Conservation (phyloP, 2,329 filamentous ascomycete species). For the Plectosphaerella plurivora region DNA sequence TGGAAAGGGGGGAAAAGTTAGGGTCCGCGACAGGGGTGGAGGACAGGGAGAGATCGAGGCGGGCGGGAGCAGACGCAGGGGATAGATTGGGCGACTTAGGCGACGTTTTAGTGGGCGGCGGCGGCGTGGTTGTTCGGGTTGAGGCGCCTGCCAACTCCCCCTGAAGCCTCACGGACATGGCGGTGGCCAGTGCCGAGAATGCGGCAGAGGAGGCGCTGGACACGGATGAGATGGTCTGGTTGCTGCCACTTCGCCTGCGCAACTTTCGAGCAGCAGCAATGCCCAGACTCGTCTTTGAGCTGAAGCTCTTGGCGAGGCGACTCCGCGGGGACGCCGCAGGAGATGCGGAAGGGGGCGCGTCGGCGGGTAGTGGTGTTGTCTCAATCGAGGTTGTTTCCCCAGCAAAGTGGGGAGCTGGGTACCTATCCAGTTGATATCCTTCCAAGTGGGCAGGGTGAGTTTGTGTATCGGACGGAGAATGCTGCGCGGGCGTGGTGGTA, state of each 20-base stretch:
- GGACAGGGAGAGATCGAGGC: conserved; percentile 13
- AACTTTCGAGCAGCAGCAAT: conserved; percentile 11
- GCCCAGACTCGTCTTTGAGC: conserved; percentile 15
- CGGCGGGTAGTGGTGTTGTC: conserved; percentile 1
- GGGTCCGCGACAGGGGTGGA: conserved; percentile 21
- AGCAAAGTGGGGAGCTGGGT: background rate
- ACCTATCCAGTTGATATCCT: too few relatives aligned
- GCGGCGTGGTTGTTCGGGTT: background rate
- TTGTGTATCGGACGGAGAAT: background rate
- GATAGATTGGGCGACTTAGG: conserved; percentile 12
- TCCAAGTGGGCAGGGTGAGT: background rate
- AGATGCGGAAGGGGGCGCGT: background rate
- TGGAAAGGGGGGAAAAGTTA: conserved; percentile 47
- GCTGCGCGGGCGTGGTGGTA: background rate
- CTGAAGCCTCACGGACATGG: background rate
- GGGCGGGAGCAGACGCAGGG: conserved; percentile 11
- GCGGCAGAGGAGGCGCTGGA: background rate
- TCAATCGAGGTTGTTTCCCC: background rate
- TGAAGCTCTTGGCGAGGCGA: conserved; percentile 21
- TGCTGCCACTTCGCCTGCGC: conserved; percentile 16
- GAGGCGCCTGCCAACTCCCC: too few relatives aligned
- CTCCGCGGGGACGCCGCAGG: conserved; percentile 2
- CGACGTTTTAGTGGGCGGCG: conserved; percentile 3
- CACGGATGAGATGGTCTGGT: conserved; percentile 7
- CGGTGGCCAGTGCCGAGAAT: background rate